Conservation (phyloP, 2,329 filamentous ascomycete genomes). For the Aspergillus sp. region DNA sequence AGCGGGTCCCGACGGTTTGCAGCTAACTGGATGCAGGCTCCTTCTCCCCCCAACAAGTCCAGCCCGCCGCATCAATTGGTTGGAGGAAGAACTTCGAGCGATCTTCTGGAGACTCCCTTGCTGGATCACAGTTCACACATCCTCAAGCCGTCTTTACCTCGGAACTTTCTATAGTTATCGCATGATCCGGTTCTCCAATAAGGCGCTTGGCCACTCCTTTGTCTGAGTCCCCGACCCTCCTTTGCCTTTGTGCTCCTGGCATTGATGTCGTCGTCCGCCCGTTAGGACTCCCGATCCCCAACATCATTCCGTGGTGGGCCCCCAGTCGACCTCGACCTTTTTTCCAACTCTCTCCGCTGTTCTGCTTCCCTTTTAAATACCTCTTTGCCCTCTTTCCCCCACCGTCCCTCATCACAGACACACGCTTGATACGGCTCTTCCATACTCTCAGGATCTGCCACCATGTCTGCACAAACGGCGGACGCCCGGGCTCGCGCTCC, state of each 20-base stretch:
- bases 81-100: neutral
- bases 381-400: constrained; percentile 1
- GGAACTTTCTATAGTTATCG: constrained; percentile 26
- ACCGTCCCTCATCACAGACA: neutral
- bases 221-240: constrained; percentile 8
- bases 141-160: constrained; percentile 18
- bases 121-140: constrained; percentile 1
- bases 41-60: constrained; percentile 19
- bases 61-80: constrained; percentile 7
- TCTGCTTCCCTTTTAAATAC: constrained; percentile 15
- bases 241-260: constrained; percentile 11
- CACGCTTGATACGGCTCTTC: neutral
- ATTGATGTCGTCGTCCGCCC: neutral
- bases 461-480: constrained; percentile 38
- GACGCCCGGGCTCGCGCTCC: constrained; percentile 35
- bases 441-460: constrained; percentile 11
- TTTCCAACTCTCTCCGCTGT: constrained; percentile 12
- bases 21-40: constrained; percentile 13
- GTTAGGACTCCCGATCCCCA: constrained; percentile 16
- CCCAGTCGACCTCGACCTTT: constrained; percentile 13
- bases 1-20: neutral
- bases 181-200: constrained; percentile 20
- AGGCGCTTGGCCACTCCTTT: constrained; percentile 15
- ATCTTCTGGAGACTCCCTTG: neutral
- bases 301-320: constrained; percentile 21